Percentiles rank a stretch among this genome's conserved stretches.
phyloP scores from a whole-genome alignment of 805 yeast species.

The Starmerella geochares region DNA sequence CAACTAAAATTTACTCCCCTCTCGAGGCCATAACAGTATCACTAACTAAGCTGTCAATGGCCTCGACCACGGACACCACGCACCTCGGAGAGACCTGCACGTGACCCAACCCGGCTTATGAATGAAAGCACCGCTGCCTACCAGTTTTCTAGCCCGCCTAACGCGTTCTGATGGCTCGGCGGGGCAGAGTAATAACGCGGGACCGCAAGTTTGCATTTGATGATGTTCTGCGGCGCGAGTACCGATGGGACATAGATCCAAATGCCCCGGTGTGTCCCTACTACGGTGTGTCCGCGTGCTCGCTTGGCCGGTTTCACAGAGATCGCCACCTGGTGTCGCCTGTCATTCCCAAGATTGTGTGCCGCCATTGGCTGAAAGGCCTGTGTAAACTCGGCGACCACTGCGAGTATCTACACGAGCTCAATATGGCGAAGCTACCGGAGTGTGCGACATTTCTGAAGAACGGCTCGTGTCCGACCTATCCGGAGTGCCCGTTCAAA shows the following conservation, averaged over 20 bases:
- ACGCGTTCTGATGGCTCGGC: slow-evolving; percentile 6
- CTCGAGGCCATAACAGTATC: no score
- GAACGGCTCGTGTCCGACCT: slow-evolving; percentile 64
- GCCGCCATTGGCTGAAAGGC: slow-evolving; percentile 97
- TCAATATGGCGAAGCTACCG: slow-evolving; percentile 88
- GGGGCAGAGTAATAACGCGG: slow-evolving; percentile 19
- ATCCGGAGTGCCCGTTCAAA: slow-evolving; percentile 85
- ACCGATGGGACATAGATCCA: slow-evolving; percentile 72
- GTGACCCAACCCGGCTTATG: no score
- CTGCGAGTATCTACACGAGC: slow-evolving; percentile 93
- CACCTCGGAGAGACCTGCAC: no score
- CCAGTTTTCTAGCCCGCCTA: no score
- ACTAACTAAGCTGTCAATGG: no score
- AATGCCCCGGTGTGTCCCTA: slow-evolving; percentile 80
- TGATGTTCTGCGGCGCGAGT: slow-evolving; percentile 69
- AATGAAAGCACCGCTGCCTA: no score
- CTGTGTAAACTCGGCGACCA: slow-evolving; percentile 92
- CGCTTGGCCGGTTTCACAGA: slow-evolving; percentile 75
- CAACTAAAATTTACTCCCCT: no score
- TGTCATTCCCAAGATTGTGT: slow-evolving; percentile 69
- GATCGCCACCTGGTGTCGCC: slow-evolving; percentile 69
- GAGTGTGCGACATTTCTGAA: slow-evolving; percentile 83
- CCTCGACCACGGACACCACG: no score
- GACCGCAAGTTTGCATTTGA: slow-evolving; percentile 58
- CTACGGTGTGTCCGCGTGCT: slow-evolving; percentile 63